Conservation (phyloP, 106 monocot genomes). For the Apostasia ramifera region DNA sequence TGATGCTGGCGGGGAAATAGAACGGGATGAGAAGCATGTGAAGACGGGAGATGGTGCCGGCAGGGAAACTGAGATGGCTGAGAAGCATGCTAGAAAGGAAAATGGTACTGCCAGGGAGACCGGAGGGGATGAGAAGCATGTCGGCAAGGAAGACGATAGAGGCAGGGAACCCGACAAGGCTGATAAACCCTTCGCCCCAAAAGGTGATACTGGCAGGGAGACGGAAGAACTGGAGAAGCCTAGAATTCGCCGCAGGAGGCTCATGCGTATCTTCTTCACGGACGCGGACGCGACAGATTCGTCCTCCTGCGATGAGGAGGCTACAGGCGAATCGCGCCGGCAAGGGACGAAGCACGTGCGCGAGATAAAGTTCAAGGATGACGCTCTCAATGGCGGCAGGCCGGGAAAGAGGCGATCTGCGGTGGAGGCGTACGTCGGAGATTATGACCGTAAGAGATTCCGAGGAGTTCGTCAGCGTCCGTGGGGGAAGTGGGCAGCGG, state of each 20-base stretch:
- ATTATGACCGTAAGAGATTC: conserved; percentile 1
- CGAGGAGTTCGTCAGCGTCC: conserved; percentile 23
- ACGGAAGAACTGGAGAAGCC: neutral
- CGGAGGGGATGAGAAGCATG: too few relatives aligned
- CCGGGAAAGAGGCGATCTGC: neutral
- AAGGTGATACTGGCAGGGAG: neutral
- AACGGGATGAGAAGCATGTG: too few relatives aligned
- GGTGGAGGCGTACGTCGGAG: neutral
- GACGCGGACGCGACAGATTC: conserved; percentile 28
- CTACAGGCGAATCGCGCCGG: neutral
- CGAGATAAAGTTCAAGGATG: conserved; percentile 8
- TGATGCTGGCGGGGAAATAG: too few relatives aligned
- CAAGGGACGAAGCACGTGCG: conserved; percentile 13
- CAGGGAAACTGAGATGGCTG: too few relatives aligned
- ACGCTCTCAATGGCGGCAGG: neutral
- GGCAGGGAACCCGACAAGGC: too few relatives aligned
- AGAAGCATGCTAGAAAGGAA: too few relatives aligned
- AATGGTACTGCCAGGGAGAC: too few relatives aligned
- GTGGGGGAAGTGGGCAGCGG: conserved; percentile 49
- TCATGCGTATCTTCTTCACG: conserved; percentile 12
- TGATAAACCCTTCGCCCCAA: too few relatives aligned
- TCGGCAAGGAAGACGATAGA: too few relatives aligned
- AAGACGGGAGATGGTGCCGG: too few relatives aligned
- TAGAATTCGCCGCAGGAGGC: neutral
- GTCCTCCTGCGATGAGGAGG: conserved; percentile 10